Evolutionary conservation across 257 asterid genomes (phyloP), one percentile per base, ranked within the genome.

Genomic region (Eucommia ulmoides): DNA sequence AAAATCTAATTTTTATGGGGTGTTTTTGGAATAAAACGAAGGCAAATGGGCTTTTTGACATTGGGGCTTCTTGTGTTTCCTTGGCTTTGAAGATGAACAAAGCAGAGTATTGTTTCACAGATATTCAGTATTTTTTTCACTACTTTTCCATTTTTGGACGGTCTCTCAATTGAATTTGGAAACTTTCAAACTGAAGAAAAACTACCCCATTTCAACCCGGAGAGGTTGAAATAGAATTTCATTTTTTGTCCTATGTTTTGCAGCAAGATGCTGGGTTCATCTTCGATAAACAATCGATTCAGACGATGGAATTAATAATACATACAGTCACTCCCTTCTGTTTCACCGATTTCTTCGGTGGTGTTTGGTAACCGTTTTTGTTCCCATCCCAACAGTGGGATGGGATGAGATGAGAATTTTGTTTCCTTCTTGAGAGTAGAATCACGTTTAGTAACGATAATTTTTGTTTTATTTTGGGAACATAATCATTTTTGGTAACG

Each of bases 21-120:
- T 33, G 22, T 29, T 57, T 57, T 61, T 77, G 94, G 81, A 73
- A 19, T 69, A 57, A 54, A 84, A 75, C 81, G 18, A 80, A 88
- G 92, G 59, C 78, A 61, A 63, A 69, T 47, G 63, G 66, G 44
- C 71, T 84, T 2, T 64, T n/a, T n/a, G n/a, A n/a, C n/a, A n/a
- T 74, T 17, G 80, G 81, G 2, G 56, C 75, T 70, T 63, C 85
- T 45, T 84, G 94, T 67, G 57, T 74, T 64, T 71, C 88, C 0
- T 59, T 84, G 47, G 93, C 94, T 35, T 50, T 74, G 63, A 84
- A 83, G 73, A 83, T 83, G 88, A 65, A 60, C 60, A 69, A 71
- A 63, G 49, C 62, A 53, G 81, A 69, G 46, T 67, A 33, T 56
- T 67, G 69, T 56, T 61, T 71, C 46, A 33, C 73, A 20, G 71